Evolutionary conservation across 192 early-diverging fungal genomes (phyloP), one percentile per base, ranked within the genome.

Genomic region (Umbelopsis isabellina): DNA sequence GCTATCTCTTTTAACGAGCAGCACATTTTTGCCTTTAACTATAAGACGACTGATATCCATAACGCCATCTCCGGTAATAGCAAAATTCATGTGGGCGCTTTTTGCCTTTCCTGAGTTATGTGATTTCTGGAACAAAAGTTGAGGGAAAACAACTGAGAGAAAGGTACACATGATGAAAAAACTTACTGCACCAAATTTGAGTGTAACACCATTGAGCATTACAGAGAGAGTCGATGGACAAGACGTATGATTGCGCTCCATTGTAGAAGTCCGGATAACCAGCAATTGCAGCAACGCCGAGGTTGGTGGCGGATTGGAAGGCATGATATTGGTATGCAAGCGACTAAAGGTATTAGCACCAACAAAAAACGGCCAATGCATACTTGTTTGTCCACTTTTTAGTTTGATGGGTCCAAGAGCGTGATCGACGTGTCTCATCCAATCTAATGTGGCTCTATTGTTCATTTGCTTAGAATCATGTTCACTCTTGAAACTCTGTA

Each of bases 331-430:
- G 11, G 55, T 61, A 35, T 35, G 30, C 30, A 61, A 18, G 27
- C 55, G 55, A 25, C 55, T 61, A 16, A 61, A 61, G 1, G 55
- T 25, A 61, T 61, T 37, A 12, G 55, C 55, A 7, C 55, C 55
- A 18, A 61, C 33, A 35, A 61, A 61, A 61, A 61, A 61, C 0
- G 55, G 55, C 12, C 11, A 61, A 15, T 25, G 21, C 27, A 30
- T 61, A 13, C 16, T 61, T 25, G 27, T n/a, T 16, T 61, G 27
- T 61, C 55, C 33, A 30, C 15, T 30, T 12, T 13, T 5, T 2
- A 61, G 27, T 35, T 61, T 61, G 18, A 61, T 33, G 2, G 55
- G 55, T 16, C 55, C 55, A 8, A 61, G 55, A 13, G 55, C 33
- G 16, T 35, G 55, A 12, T 61, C 55, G 33, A n/a, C 13, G 37